Evolutionary conservation across 2,329 filamentous ascomycete species (phyloP).

Genomic region (Epicoccum nigrum): DNA sequence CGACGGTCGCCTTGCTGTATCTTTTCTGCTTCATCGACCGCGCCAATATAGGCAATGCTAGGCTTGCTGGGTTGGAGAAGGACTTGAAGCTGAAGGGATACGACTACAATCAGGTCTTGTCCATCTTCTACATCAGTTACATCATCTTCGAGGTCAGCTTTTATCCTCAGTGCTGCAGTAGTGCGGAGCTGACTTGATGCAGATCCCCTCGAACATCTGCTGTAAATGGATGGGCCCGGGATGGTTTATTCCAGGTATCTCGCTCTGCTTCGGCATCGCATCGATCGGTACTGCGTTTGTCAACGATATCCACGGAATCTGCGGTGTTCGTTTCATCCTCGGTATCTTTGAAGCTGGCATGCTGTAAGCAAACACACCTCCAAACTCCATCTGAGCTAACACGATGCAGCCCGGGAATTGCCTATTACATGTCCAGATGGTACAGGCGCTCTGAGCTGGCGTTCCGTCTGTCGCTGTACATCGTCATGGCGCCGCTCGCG

Average conservation of each 20-base stretch:
- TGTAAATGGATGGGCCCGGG: constrained; percentile 76
- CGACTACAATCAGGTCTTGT: constrained; percentile 73
- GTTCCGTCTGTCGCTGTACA: constrained; percentile 71
- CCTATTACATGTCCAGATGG: constrained; percentile 74
- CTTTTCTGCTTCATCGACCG: constrained; percentile 77
- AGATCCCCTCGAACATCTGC: constrained; percentile 70
- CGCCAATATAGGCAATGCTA: constrained; percentile 77
- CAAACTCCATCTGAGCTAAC: too few relatives aligned
- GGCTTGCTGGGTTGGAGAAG: constrained; percentile 67
- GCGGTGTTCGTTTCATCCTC: constrained; percentile 70
- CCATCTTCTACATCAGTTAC: constrained; percentile 74
- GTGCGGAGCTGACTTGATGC: constrained; percentile 52
- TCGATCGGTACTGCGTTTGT: constrained; percentile 73
- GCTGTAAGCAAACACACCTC: constrained; percentile 46
- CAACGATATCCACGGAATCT: constrained; percentile 57
- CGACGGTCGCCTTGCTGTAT: constrained; percentile 70
- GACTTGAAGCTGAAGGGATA: constrained; percentile 66
- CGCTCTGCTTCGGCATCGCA: constrained; percentile 66
- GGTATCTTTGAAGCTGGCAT: constrained; percentile 74
- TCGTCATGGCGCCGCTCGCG: constrained; percentile 72
- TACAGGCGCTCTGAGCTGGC: constrained; percentile 72
- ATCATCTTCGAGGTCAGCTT: constrained; percentile 59
- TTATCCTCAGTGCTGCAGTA: not conserved
- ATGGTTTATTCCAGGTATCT: constrained; percentile 70
- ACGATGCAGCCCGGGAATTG: constrained; percentile 56